Base-by-base conservation (phyloP, 2,329 filamentous ascomycete genomes). In the Aspergillus bombycis region DNA sequence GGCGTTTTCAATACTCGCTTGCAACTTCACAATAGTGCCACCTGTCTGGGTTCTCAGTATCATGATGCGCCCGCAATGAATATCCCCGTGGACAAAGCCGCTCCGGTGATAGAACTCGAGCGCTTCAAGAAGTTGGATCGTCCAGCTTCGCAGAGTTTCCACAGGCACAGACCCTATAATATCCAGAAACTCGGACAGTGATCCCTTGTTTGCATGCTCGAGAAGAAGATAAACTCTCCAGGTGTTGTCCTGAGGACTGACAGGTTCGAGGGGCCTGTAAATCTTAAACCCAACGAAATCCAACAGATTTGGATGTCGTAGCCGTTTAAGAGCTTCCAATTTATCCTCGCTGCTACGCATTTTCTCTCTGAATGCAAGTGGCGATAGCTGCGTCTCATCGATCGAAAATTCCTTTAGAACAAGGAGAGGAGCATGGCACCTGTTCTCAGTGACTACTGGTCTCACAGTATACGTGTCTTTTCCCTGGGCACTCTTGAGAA, bases 81-180 rank as follows among this genome's bases (percentile, higher is more conserved):
- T 88, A 71, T 91, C 88, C 73, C 92, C 91, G 77, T 98, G 95
- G 28, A 92, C 84, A 62, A 97, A 84, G 23, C 93, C 93, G 73
- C 91, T 89, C 67, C 90, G 90, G 78, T 98, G 94, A 58, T 96
- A 87, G 75, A 91, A 96, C 63, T 93, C 91, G 32, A 99, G 82
- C 0, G 90, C 95, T 79, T 97, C 93, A 30, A 99, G 85, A 21
- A 99, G 83, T 71, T 97, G 93, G 63, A 94, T 88, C n/a, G 93
- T 95, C 90, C 93, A 98, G 28, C 92, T 89, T 59, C 93, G 90
- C 52, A 94, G 89, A 74, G 90, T 94, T 67, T 87, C 86, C 58
- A 91, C 86, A 48, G 90, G 87, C 57, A 97, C 81, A 34, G 86
- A 86, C 5, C 91, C 92, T 48, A 93, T 88, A 64, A 94, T 86